Percentiles rank a stretch among this genome's conserved stretches.
Evolutionary conservation across 148 eudicot species (phyloP).

Genomic region (Fagopyrum tataricum): DNA sequence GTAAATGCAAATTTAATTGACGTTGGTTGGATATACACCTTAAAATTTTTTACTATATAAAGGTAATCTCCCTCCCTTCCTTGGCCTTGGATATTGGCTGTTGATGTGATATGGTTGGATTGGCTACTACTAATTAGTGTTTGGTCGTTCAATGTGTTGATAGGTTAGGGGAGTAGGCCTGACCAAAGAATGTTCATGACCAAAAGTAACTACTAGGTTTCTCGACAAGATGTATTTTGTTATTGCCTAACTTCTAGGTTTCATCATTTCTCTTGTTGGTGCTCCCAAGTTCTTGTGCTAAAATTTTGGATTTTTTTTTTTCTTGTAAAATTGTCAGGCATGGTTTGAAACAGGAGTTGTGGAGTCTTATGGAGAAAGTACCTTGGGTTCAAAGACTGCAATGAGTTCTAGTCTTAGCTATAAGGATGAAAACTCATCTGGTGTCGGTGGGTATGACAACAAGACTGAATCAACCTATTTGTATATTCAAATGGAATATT

Average conservation of each 20-base stretch:
- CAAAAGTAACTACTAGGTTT: background rate
- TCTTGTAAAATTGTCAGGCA: constrained; percentile 51
- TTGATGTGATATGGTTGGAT: background rate
- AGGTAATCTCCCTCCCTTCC: background rate
- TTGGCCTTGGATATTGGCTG: background rate
- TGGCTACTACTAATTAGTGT: background rate
- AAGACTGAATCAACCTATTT: constrained; percentile 70
- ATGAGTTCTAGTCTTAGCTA: constrained; percentile 50
- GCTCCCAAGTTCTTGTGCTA: constrained; percentile 1
- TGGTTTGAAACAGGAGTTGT: constrained; percentile 88
- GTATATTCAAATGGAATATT: constrained; percentile 97
- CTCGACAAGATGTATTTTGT: background rate
- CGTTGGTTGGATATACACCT: background rate
- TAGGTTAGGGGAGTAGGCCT: background rate
- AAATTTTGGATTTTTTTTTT: constrained; percentile 1
- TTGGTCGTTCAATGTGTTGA: background rate
- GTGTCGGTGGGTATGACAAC: constrained; percentile 36
- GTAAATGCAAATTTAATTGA: background rate
- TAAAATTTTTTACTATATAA: background rate
- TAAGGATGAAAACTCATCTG: constrained; percentile 49
- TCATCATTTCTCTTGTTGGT: constrained; percentile 2
- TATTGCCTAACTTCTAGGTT: background rate
- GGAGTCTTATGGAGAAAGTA: constrained; percentile 38
- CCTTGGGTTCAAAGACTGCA: constrained; percentile 61
- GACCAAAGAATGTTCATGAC: background rate